Percentiles rank a stretch among this genome's conserved stretches.
Evolutionary conservation across 2,329 filamentous ascomycete genomes (phyloP).

Genomic region (Trichoderma afroharzianum): DNA sequence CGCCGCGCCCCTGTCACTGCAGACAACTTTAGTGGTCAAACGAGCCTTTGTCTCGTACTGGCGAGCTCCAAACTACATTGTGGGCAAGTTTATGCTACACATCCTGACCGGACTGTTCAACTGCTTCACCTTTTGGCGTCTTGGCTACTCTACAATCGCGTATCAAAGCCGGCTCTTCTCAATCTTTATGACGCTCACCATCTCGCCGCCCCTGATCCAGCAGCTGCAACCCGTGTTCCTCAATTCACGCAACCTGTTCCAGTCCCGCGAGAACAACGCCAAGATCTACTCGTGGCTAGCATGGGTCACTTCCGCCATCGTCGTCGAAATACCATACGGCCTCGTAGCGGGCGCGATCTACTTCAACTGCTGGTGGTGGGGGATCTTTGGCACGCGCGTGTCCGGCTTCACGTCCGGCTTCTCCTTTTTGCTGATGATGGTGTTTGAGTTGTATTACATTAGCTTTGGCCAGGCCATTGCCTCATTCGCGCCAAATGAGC

Average conservation of each 20-base stretch:
- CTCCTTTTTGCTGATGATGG: conserved; percentile 59
- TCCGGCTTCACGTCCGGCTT: conserved; percentile 57
- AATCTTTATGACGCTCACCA: conserved; percentile 72
- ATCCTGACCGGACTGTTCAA: conserved; percentile 65
- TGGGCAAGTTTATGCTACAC: conserved; percentile 60
- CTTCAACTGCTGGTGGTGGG: conserved; percentile 55
- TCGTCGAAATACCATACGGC: conserved; percentile 68
- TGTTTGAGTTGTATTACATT: conserved; percentile 64
- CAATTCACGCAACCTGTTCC: conserved; percentile 62
- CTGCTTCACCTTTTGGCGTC: conserved; percentile 65
- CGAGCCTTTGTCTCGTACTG: conserved; percentile 62
- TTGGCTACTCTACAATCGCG: conserved; percentile 55
- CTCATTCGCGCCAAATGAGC: conserved; percentile 61
- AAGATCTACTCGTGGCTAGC: conserved; percentile 78
- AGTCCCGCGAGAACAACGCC: conserved; percentile 68
- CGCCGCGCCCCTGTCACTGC: conserved; percentile 55
- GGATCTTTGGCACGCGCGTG: conserved; percentile 46
- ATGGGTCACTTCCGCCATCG: conserved; percentile 61
- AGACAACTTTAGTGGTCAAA: conserved; percentile 52
- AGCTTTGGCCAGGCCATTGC: conserved; percentile 67
- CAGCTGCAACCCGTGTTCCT: conserved; percentile 73
- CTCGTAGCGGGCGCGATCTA: conserved; percentile 56
- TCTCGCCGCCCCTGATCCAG: conserved; percentile 70
- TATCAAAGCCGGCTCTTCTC: conserved; percentile 71
- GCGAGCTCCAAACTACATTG: conserved; percentile 60